Conservation (phyloP, 2,329 filamentous ascomycete species). For the Fusarium buharicum region DNA sequence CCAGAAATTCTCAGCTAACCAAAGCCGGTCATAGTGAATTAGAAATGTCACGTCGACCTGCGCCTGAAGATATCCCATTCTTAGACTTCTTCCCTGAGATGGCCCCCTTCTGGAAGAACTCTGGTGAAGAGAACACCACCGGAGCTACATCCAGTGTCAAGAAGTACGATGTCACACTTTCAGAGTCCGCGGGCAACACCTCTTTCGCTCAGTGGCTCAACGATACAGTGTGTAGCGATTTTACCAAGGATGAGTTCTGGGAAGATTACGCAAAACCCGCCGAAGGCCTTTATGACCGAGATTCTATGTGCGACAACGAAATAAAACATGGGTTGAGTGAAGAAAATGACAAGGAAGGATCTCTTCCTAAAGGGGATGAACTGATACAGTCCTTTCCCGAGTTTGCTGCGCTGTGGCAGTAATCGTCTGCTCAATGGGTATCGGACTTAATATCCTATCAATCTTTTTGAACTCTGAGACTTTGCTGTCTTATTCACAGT, state of each 20-base stretch:
- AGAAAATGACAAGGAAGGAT: no score
- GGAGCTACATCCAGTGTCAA: not conserved
- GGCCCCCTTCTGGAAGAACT: not conserved
- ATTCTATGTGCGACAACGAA: not conserved
- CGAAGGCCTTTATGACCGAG: not conserved
- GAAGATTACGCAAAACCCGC: not conserved
- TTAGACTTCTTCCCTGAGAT: not conserved
- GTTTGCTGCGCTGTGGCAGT: not conserved
- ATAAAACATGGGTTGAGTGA: no score
- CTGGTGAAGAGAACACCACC: not conserved
- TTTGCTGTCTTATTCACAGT: no score
- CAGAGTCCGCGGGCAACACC: not conserved
- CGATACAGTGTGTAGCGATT: not conserved
- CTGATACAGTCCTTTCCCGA: not conserved
- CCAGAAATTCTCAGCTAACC: not conserved
- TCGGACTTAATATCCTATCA: no score
- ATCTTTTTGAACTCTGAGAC: no score
- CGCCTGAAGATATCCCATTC: not conserved
- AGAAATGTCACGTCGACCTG: not conserved
- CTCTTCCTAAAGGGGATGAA: not conserved
- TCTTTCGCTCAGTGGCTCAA: not conserved
- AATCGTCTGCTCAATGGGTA: not conserved
- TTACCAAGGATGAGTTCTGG: not conserved
- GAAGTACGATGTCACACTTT: not conserved
- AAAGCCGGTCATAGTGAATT: not conserved